Base-by-base conservation (phyloP, 2,329 filamentous ascomycete species). In the Trichoderma sp. region DNA sequence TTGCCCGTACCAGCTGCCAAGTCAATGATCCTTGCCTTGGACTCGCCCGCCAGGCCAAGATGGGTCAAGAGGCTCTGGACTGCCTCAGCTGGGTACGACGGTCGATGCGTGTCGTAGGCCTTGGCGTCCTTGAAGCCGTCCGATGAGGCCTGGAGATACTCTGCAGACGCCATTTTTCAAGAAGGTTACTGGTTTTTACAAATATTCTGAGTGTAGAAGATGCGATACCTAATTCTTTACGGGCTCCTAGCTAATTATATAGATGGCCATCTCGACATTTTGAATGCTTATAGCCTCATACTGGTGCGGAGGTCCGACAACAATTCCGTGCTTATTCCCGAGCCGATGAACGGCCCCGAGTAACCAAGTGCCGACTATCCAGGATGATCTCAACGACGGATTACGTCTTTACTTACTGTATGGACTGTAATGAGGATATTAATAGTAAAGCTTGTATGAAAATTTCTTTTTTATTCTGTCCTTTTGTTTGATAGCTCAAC, bases 1-100 rank as follows among this genome's bases (percentile, higher is more conserved):
- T 92, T 92, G 30, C 91, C 91, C 0, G 91, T 92, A 0, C 91
- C 91, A 3, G 90, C 89, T 1, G 87, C 91, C 20, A 93, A 82
- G 77, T 93, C 91, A 28, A 92, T 78, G 53, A 93, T 80, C 58
- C 80, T 84, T 15, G 86, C 85, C 59, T 82, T 81, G 7, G 80
- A 66, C 20, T 83, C 76, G 30, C 82, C 84, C 32, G 83, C 80
- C 9, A 93, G 79, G 6, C 83, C 80, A n/a, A 92, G 81, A 63
- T 85, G 82, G 17, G 78, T 75, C 4, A 94, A 85, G 20, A 94
- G 86, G 43, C 81, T 80, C 23, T 87, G 82, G 15, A 92, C 87
- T 5, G 88, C 88, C 70, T 85, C 84, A 1, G 84, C 74, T 1
- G 88, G 86, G 79, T 93, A 94, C 0, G 88, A 88, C 2, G 92